Percentiles rank a stretch among this genome's conserved stretches.
phyloP scores from a whole-genome alignment of 1,284 basidiomycete genomes.

The Leccinum griseonigrum region DNA sequence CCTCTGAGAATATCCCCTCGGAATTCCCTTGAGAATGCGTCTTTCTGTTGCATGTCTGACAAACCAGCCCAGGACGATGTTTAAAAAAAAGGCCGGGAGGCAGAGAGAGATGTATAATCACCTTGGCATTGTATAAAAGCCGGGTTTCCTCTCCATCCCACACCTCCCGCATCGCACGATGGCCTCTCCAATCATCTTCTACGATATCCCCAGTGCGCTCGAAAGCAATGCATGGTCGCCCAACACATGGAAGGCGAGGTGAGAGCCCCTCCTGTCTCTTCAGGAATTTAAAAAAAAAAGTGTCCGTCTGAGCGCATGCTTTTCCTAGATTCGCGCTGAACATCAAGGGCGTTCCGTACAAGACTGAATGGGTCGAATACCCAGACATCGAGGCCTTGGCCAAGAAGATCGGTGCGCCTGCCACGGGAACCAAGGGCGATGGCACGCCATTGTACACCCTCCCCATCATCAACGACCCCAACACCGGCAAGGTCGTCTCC shows the following conservation, averaged over 20 bases:
- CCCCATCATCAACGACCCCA: conserved; percentile 37
- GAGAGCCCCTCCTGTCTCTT: neutral
- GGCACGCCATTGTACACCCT: conserved; percentile 37
- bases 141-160: neutral
- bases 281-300: neutral
- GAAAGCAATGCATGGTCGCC: conserved; percentile 30
- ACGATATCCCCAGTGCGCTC: conserved; percentile 30
- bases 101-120: neutral
- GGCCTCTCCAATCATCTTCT: conserved; percentile 26
- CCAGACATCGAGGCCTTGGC: conserved; percentile 36
- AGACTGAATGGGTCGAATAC: conserved; percentile 39
- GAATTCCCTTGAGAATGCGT: neutral
- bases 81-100: neutral
- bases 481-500: conserved; percentile 26
- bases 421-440: conserved; percentile 25
- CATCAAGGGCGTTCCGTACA: conserved; percentile 39
- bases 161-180: conserved; percentile 11
- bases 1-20: neutral
- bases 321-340: conserved; percentile 36
- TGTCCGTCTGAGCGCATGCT: neutral
- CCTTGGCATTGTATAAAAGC: conserved; percentile 16
- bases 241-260: conserved; percentile 32
- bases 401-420: conserved; percentile 30
- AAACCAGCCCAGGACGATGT: neutral
- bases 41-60: neutral